These are phyloP conservation scores for Trametes sanguinea DNA, from an alignment of 768 basidiomycete genomes.

Conservation along the genomic window DNA sequence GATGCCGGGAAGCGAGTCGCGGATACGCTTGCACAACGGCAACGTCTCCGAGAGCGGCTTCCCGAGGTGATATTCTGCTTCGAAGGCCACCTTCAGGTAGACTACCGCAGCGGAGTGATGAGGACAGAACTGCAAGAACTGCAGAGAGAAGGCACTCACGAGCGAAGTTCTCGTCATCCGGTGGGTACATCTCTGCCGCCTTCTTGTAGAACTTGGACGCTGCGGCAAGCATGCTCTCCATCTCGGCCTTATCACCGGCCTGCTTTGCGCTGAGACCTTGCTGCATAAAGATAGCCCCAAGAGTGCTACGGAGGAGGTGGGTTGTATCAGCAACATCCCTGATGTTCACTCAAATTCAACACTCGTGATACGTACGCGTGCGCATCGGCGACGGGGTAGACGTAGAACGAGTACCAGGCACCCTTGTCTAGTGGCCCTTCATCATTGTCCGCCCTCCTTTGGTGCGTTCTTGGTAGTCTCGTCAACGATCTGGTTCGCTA, in stretches of 20 bases:
- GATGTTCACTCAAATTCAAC: too few species aligned
- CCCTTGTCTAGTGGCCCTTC: constrained; percentile 22
- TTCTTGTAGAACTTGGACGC: constrained; percentile 36
- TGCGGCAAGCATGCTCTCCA: constrained; percentile 23
- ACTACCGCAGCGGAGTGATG: constrained; percentile 6
- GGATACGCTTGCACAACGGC: constrained; percentile 18
- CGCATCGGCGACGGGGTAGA: constrained; percentile 21
- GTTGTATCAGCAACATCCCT: too few species aligned
- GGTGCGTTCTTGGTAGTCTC: constrained; percentile 21
- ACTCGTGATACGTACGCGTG: constrained; percentile 14
- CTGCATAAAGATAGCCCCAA: constrained; percentile 21
- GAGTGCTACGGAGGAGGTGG: constrained; percentile 5
- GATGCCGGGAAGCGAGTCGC: constrained; percentile 10
- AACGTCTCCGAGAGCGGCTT: constrained; percentile 19
- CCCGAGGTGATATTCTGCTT: constrained; percentile 33
- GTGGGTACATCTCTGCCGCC: constrained; percentile 35
- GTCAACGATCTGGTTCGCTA: constrained; percentile 22
- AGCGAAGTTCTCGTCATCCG: constrained; percentile 42
- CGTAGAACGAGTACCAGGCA: constrained; percentile 23
- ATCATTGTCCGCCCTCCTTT: neutral
- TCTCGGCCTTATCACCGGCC: constrained; percentile 11
- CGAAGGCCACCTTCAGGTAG: constrained; percentile 36
- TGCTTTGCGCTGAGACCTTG: constrained; percentile 19
- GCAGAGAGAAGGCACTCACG: constrained; percentile 19
- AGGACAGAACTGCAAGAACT: neutral